Conservation (phyloP, 225 moss, liverwort and hornwort species). For the Polytrichum commune region DNA sequence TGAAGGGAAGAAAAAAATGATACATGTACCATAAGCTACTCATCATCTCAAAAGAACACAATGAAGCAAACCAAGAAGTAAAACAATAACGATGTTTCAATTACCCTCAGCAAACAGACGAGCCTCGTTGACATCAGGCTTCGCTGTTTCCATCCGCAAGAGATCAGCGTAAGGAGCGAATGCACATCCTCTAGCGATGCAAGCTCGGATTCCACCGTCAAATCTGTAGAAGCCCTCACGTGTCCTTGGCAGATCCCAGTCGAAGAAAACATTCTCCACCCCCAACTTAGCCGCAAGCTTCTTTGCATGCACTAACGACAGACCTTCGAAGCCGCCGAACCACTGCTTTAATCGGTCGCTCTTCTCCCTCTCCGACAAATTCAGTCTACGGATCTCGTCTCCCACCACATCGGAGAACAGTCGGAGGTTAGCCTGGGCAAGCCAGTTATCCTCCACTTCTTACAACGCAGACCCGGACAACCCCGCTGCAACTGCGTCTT, state of each 20-base stretch:
- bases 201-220: slow-evolving; percentile 37
- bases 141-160: slow-evolving; percentile 51
- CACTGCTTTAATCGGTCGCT: slow-evolving; percentile 13
- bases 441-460: slow-evolving; percentile 32
- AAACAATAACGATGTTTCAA: too few species aligned
- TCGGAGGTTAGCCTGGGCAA: slow-evolving; percentile 18
- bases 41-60: too few species aligned
- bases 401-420: slow-evolving; percentile 28
- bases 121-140: slow-evolving; percentile 36
- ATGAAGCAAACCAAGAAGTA: too few species aligned
- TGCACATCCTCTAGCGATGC: slow-evolving; percentile 31
- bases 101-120: neutral
- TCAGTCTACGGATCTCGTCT: slow-evolving; percentile 21
- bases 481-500: slow-evolving; percentile 21
- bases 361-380: slow-evolving; percentile 12
- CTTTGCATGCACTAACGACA: slow-evolving; percentile 22
- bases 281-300: slow-evolving; percentile 26
- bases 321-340: slow-evolving; percentile 12
- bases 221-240: slow-evolving; percentile 42
- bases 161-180: slow-evolving; percentile 42
- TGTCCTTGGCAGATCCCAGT: slow-evolving; percentile 44
- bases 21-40: too few species aligned
- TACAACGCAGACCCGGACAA: slow-evolving; percentile 24
- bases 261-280: slow-evolving; percentile 31
- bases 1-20: too few species aligned